These are phyloP conservation scores for Amanita subjunquillea DNA, from an alignment of 768 basidiomycete genomes.

Conservation along the genomic window DNA sequence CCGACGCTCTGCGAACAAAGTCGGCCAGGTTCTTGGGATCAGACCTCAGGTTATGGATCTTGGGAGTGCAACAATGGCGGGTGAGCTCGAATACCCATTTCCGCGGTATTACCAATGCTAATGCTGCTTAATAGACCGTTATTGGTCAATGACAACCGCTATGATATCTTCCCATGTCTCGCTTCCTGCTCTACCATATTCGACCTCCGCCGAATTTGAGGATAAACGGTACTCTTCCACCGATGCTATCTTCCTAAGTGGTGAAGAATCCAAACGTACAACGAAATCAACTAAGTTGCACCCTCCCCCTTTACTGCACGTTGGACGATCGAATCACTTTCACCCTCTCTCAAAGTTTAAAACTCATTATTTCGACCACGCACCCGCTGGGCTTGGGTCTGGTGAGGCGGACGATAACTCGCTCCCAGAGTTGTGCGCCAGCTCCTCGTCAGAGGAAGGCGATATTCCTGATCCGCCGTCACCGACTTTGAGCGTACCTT, in stretches of 20 bases:
- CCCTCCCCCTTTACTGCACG: neutral
- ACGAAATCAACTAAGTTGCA: neutral
- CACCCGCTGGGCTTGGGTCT: neutral
- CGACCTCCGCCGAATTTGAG: neutral
- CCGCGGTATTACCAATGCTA: neutral
- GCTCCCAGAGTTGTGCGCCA: neutral
- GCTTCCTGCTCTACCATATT: neutral
- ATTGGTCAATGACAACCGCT: neutral
- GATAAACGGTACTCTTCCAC: neutral
- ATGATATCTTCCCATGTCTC: neutral
- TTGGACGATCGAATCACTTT: neutral
- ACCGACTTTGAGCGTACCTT: neutral
- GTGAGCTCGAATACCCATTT: neutral
- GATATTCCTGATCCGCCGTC: neutral
- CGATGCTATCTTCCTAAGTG: neutral
- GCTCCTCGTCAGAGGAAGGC: neutral
- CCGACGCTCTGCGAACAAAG: slow-evolving; percentile 29
- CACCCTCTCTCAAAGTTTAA: neutral
- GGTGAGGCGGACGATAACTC: neutral
- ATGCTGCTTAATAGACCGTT: neutral
- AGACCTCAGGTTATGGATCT: slow-evolving; percentile 30
- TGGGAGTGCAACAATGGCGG: neutral
- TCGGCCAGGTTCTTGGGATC: slow-evolving; percentile 30
- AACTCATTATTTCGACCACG: neutral
- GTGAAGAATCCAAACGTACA: neutral